A percentile compares a stretch with the other conserved stretches of the same genome.
phyloP scores from a whole-genome alignment of 1,284 basidiomycete species.

The Pisolithus thermaeus region DNA sequence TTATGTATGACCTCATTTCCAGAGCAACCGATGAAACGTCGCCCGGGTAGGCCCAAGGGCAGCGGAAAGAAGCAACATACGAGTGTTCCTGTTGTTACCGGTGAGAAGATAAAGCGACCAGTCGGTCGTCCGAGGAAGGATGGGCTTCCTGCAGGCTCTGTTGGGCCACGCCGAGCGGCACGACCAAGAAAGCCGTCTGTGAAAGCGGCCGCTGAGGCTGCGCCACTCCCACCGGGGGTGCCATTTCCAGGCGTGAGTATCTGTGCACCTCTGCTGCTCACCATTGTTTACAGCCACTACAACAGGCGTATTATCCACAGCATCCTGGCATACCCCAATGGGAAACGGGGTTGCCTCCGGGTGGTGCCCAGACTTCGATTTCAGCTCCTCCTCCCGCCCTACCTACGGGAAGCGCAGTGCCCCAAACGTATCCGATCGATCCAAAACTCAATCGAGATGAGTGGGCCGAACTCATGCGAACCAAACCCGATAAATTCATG shows the following conservation, averaged over 20 bases:
- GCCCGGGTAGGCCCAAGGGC: conserved; percentile 49
- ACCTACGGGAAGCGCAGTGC: conserved; percentile 9
- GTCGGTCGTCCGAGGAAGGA: conserved; percentile 54
- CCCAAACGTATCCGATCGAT: conserved; percentile 37
- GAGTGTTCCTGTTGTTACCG: conserved; percentile 24
- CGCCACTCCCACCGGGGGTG: conserved; percentile 19
- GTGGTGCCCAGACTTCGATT: conserved; percentile 22
- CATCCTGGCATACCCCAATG: conserved; percentile 28
- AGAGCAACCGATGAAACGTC: conserved; percentile 33
- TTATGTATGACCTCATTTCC: too few relatives aligned
- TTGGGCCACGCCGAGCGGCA: conserved; percentile 27
- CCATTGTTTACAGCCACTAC: conserved; percentile 2
- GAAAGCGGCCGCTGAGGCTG: conserved; percentile 17
- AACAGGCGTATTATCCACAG: conserved; percentile 29
- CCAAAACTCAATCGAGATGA: conserved; percentile 50
- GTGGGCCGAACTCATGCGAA: conserved; percentile 53
- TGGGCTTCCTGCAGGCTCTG: conserved; percentile 51
- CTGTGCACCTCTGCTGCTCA: not conserved
- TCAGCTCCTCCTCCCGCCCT: conserved; percentile 32
- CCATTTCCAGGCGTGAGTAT: conserved; percentile 26
- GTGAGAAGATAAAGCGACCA: conserved; percentile 44
- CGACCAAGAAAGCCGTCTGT: conserved; percentile 37
- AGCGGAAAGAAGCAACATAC: conserved; percentile 46
- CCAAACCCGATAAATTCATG: conserved; percentile 51
- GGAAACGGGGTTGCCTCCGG: conserved; percentile 24